Base-by-base conservation (phyloP, 2,329 filamentous ascomycete species). In the Pseudogymnoascus sp. region DNA sequence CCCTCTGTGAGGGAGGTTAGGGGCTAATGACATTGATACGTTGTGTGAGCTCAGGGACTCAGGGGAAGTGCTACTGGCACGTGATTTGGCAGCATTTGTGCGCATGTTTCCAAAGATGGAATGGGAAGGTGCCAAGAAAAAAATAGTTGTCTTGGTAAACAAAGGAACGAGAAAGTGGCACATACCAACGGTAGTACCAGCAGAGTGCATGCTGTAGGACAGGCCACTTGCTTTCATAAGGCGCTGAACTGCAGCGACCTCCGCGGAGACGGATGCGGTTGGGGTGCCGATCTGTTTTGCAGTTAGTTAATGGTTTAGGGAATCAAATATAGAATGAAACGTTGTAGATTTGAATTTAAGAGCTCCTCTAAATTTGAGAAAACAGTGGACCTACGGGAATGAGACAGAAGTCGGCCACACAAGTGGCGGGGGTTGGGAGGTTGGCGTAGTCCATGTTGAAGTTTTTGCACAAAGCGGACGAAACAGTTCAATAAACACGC, bases 341-440 rank as follows among this genome's bases (percentile, higher is more conserved):
- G 16, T 33, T 18, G 11, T 6, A 33, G 6, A 4, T 12, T 54
- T 9, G 8, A 54, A 30, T 14, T 7, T 54, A n/a, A 54, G 28
- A 54, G 28, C 3, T n/a, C 47, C 57, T 14, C 33, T 12, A 14
- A 59, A 59, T 41, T 18, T 22, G 16, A 41, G 8, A 22, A 60
- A 59, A 35, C 33, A 58, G 12, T 58, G 25, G 28, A 76, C 83
- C 63, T 70, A 89, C 87, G 1, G 92, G 92, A 64, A 97, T 88
- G 66, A 97, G 80, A 74, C 92, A 97, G 73, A 97, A 96, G 76
- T 97, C 92, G 62, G 88, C 92, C 60, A 88, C 90, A 75, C 90
- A 95, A 62, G 85, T 78, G 61, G 83, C 78, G 3, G 92, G 92
- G 1, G 90, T 93, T 30, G 80, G 68, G 60, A 86, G 70, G 39